These are phyloP conservation scores for Goffeauzyma gilvescens DNA, from an alignment of 768 basidiomycete genomes.

Conservation along the genomic window DNA sequence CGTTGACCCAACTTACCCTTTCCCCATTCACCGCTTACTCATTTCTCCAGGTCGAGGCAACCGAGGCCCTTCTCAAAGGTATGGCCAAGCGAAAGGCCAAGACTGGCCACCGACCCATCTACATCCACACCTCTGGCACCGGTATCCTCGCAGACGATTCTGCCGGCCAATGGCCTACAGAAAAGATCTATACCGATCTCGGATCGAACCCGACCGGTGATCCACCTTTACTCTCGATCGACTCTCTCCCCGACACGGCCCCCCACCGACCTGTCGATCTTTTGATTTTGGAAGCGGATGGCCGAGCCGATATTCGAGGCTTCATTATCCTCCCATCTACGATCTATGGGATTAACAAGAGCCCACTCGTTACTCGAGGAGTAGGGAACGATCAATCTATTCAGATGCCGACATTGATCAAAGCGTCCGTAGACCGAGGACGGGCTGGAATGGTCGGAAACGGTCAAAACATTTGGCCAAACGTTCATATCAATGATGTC, in stretches of 20 bases:
- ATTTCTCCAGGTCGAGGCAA: constrained; percentile 8
- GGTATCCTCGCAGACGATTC: constrained; percentile 21
- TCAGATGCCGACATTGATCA: constrained; percentile 25
- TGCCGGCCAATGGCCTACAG: constrained; percentile 2
- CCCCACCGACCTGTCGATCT: constrained; percentile 29
- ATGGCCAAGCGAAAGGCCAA: constrained; percentile 22
- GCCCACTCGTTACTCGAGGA: constrained; percentile 20
- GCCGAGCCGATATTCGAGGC: constrained; percentile 16
- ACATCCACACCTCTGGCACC: constrained; percentile 29
- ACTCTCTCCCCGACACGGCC: constrained; percentile 17
- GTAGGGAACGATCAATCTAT: constrained; percentile 23
- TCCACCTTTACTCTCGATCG: constrained; percentile 22
- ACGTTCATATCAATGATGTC: constrained; percentile 24
- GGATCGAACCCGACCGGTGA: constrained; percentile 14
- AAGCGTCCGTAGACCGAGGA: constrained; percentile 20
- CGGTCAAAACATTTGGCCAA: constrained; percentile 19
- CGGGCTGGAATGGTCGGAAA: constrained; percentile 26
- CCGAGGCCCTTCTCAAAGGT: constrained; percentile 24
- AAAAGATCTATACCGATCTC: constrained; percentile 28
- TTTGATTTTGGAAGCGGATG: constrained; percentile 23
- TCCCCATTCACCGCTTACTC: background rate
- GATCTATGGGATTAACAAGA: constrained; percentile 25
- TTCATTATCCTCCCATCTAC: constrained; percentile 30
- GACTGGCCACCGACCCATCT: constrained; percentile 24
- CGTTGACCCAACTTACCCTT: background rate